Conservation (phyloP, 768 basidiomycete species). For the Pisolithus sp. region DNA sequence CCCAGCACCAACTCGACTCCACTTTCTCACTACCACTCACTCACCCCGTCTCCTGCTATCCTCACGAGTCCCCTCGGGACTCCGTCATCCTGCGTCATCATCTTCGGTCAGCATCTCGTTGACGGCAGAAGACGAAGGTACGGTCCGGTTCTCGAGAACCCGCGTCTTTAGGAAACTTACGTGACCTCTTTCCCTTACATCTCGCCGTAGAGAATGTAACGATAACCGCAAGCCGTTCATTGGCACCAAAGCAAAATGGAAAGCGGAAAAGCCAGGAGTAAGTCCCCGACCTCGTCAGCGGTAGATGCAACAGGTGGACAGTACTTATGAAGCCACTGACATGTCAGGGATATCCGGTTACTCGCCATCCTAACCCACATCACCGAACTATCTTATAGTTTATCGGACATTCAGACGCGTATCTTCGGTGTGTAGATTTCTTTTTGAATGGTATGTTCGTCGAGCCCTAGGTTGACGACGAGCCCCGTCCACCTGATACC, state of each 20-base stretch:
- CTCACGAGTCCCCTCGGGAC: constrained; percentile 16
- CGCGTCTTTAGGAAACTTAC: constrained; percentile 26
- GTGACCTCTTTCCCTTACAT: constrained; percentile 26
- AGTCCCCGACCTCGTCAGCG: constrained; percentile 27
- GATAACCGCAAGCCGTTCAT: constrained; percentile 49
- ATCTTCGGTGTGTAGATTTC: constrained; percentile 61
- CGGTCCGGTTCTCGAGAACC: constrained; percentile 22
- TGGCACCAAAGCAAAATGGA: constrained; percentile 37
- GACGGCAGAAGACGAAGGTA: constrained; percentile 60
- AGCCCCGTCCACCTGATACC: not conserved
- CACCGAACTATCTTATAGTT: constrained; percentile 79
- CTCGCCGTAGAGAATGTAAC: constrained; percentile 59
- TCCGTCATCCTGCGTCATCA: constrained; percentile 33
- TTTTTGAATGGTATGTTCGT: not conserved
- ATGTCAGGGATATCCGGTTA: constrained; percentile 61
- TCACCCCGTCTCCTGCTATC: constrained; percentile 22
- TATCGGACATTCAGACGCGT: constrained; percentile 86
- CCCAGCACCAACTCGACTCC: constrained; percentile 25
- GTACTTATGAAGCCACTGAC: constrained; percentile 18
- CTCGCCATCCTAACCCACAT: constrained; percentile 79
- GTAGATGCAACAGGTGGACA: constrained; percentile 22
- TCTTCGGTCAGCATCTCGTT: constrained; percentile 54
- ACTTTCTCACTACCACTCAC: constrained; percentile 28
- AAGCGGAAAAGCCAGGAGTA: constrained; percentile 65
- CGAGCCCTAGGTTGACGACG: constrained; percentile 7